phyloP scores from a whole-genome alignment of 176 grass and related monocot genomes.

The Musa acuminata region DNA sequence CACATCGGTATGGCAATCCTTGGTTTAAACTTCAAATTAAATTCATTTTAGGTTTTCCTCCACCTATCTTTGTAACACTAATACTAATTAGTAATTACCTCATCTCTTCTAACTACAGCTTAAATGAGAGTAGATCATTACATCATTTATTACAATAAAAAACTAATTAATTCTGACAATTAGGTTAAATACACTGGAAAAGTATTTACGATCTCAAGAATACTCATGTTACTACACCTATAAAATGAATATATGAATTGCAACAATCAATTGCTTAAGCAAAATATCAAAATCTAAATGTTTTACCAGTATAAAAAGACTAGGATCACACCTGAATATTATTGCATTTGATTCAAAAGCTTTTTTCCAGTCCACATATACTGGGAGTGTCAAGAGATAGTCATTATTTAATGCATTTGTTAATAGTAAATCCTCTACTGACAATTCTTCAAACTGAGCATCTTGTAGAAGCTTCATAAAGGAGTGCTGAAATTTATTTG shows the following conservation, averaged over 20 bases:
- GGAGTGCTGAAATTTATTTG: slow-evolving; percentile 67
- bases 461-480: slow-evolving; percentile 92
- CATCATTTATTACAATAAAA: too few relatives aligned
- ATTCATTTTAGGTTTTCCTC: too few relatives aligned
- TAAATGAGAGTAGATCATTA: too few relatives aligned
- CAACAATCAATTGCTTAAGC: background rate
- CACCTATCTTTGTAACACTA: too few relatives aligned
- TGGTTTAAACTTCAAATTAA: too few relatives aligned
- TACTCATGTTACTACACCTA: background rate
- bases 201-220: background rate
- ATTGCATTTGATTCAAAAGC: slow-evolving; percentile 75
- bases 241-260: background rate
- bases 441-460: slow-evolving; percentile 83
- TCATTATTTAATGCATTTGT: slow-evolving; percentile 65
- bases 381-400: slow-evolving; percentile 75
- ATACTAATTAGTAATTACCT: too few relatives aligned
- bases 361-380: slow-evolving; percentile 87
- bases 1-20: too few relatives aligned
- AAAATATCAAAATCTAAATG: background rate
- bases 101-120: too few relatives aligned
- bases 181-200: too few relatives aligned
- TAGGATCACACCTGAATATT: slow-evolving; percentile 57
- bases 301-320: background rate
- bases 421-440: slow-evolving; percentile 54
- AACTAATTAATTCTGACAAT: too few relatives aligned